phyloP scores from a whole-genome alignment of 177 flowering plant genomes.

The Telopea speciosissima region DNA sequence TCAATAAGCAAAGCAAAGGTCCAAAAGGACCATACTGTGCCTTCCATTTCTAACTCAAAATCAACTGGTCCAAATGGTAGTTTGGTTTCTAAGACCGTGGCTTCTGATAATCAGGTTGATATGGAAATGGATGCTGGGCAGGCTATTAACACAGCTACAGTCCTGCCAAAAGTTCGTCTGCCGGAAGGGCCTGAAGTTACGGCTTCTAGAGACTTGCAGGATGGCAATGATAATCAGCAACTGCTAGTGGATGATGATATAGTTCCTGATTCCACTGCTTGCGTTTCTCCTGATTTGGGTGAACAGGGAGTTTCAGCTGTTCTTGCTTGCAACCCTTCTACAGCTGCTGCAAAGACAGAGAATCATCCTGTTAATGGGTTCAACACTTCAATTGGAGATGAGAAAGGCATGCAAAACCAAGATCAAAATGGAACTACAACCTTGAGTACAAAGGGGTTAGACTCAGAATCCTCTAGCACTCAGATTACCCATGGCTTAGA shows the following conservation, averaged over 20 bases:
- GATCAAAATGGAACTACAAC: slow-evolving; percentile 24
- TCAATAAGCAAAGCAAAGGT: slow-evolving; percentile 28
- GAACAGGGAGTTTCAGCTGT: slow-evolving; percentile 18
- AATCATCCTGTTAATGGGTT: slow-evolving; percentile 36
- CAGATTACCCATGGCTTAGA: slow-evolving; percentile 32
- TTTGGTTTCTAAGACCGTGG: slow-evolving; percentile 22
- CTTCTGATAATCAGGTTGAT: slow-evolving; percentile 35
- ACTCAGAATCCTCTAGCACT: slow-evolving; percentile 56
- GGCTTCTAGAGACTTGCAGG: slow-evolving; percentile 20
- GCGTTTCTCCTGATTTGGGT: slow-evolving; percentile 21
- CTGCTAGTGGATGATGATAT: slow-evolving; percentile 23
- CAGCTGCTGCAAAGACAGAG: slow-evolving; percentile 24
- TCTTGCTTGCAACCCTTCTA: slow-evolving; percentile 28
- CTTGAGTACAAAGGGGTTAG: slow-evolving; percentile 35
- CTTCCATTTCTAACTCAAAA: slow-evolving; percentile 31
- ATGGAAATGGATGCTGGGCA: slow-evolving; percentile 32
- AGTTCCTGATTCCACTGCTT: slow-evolving; percentile 19
- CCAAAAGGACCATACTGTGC: slow-evolving; percentile 30
- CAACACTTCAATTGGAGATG: slow-evolving; percentile 22
- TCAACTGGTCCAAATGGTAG: slow-evolving; percentile 40
- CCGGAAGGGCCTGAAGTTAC: slow-evolving; percentile 24
- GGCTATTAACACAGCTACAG: slow-evolving; percentile 17
- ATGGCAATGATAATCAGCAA: slow-evolving; percentile 24
- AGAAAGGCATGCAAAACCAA: slow-evolving; percentile 25
- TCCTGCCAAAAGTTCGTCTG: slow-evolving; percentile 11